These are phyloP conservation scores for Carex kokanica DNA, from an alignment of 176 grass and related monocot genomes.

Conservation along the genomic window DNA sequence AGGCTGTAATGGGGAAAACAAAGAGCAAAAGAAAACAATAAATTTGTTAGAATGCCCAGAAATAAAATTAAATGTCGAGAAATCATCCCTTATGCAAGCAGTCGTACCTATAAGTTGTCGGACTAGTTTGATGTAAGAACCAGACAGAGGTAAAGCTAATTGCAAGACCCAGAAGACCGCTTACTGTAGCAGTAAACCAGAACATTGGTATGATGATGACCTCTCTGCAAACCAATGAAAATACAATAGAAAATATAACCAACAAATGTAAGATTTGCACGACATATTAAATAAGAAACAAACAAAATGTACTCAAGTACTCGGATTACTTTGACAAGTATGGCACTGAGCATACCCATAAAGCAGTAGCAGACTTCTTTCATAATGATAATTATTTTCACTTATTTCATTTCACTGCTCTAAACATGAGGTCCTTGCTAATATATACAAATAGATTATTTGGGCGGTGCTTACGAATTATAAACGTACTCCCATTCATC, in stretches of 20 bases:
- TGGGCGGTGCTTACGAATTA: conserved; percentile 49
- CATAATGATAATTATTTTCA: neutral
- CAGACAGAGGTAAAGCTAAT: conserved; percentile 93
- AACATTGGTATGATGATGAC: conserved; percentile 76
- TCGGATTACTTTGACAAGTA: neutral
- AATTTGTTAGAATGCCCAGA: neutral
- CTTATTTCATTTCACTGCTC: neutral
- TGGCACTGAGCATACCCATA: neutral
- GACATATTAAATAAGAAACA: neutral
- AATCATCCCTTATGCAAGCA: neutral
- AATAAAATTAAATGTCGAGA: neutral
- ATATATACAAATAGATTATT: neutral
- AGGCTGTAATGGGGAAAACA: conserved; percentile 42
- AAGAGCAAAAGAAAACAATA: neutral
- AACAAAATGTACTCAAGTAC: neutral
- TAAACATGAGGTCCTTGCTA: neutral
- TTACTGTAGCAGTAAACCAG: conserved; percentile 70
- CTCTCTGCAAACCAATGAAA: conserved; percentile 44
- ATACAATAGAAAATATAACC: neutral
- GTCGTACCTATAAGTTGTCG: conserved; percentile 80
- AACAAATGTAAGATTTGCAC: neutral
- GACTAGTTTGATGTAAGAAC: conserved; percentile 79
- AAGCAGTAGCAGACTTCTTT: neutral
- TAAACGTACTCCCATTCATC: conserved; percentile 81
- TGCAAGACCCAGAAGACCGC: conserved; percentile 73